Conservation (phyloP, 2,329 filamentous ascomycete genomes). For the Bipolaris gigantea region DNA sequence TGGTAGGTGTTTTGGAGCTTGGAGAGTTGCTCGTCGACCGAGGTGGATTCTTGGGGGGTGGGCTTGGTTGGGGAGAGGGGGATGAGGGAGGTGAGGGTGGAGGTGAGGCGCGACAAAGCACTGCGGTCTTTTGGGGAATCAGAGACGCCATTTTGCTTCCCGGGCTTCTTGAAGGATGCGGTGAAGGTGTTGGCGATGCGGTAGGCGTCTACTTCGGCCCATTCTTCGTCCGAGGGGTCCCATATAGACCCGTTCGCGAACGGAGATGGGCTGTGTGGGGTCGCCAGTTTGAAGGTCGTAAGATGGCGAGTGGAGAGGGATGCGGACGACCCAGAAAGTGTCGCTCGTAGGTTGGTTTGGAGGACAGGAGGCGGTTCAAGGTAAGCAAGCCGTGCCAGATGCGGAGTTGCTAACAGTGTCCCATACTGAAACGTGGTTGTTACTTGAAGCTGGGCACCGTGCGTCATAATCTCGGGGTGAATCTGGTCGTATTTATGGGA, state of each 20-base stretch:
- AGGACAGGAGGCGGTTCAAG: neutral
- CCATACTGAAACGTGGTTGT: neutral
- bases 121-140: neutral
- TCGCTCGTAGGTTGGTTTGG: neutral
- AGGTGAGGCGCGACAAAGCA: slow-evolving; percentile 1
- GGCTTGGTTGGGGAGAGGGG: neutral
- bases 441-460: neutral
- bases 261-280: neutral
- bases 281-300: neutral
- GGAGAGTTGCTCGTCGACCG: neutral
- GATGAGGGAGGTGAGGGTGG: neutral
- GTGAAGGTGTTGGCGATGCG: slow-evolving; percentile 10
- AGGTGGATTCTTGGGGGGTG: neutral
- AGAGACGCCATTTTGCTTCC: neutral
- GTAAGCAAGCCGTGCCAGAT: neutral
- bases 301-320: neutral
- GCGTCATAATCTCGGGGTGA: neutral
- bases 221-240: slow-evolving; percentile 18
- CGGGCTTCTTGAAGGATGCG: slow-evolving; percentile 5
- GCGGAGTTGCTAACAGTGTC: neutral
- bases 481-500: neutral
- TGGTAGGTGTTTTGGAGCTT: slow-evolving; percentile 8
- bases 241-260: slow-evolving; percentile 7
- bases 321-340: neutral
- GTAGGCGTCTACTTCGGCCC: slow-evolving; percentile 7